Evolutionary conservation across 2,329 filamentous ascomycete species (phyloP), one percentile per base, ranked within the genome.

Genomic region (Fusarium coffeatum): DNA sequence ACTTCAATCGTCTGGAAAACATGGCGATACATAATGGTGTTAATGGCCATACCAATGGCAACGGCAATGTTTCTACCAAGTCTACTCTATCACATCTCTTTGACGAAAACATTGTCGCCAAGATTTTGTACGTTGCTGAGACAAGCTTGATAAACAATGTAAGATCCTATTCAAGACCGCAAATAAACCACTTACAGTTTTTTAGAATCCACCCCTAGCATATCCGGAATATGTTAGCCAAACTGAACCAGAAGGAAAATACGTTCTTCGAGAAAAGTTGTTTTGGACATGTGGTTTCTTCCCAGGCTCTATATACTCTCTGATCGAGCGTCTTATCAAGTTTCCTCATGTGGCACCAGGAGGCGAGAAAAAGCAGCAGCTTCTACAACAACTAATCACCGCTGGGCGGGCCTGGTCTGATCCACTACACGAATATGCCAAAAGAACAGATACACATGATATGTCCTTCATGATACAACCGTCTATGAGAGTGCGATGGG

Each of bases 381-480:
- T 82, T 2, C 64, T 72, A 16, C 46, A 51, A 12, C 68, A 71
- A n/a, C 30, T 71, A 2, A 8, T 69, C 12, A 23, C 51, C 0
- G 65, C 79, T 2, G 77, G 77, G 3, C 58, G 58, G 6, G 47
- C 68, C 2, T 83, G 81, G 81, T 74, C 78, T 4, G 77, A 74
- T 5, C 80, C 80, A 0, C 69, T 84, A 0, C 80, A 73, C 18
- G 54, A 55, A 6, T 69, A 62, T 59, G 80, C 66, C 23, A 59
- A 32, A 77, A 78, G 82, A 7, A 85, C 79, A 6, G 84, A 86
- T 56, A 87, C 85, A 0, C 86, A 87, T 57, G 85, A 87, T 50
- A 81, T 88, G 77, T 84, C 83, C 0, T 87, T 87, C 66, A 86
- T 87, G 68, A 83, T 87, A 6, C 80, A 84, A 23, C 85, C 85